A percentile compares a stretch with the other conserved stretches of the same genome.
phyloP scores from a whole-genome alignment of 441 rosid species.

The Eutrema salsugineum region DNA sequence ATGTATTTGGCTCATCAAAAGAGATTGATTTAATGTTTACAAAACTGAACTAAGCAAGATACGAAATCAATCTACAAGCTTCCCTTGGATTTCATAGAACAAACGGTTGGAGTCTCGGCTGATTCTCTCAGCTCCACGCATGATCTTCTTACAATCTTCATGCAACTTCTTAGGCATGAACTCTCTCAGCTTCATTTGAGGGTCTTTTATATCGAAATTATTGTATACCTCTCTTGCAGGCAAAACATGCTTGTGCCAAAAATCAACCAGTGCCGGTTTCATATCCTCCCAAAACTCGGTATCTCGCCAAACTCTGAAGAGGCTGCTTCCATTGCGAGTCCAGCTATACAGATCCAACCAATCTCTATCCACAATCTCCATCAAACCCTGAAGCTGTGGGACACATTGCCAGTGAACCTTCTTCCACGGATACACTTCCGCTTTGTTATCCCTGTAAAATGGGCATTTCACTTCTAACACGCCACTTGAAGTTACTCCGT shows the following conservation, averaged over 20 bases:
- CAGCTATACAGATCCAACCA: conserved; percentile 75
- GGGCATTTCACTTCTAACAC: conserved; percentile 71
- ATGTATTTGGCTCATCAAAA: conserved; percentile 60
- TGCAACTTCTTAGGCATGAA: conserved; percentile 46
- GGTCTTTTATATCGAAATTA: conserved; percentile 28
- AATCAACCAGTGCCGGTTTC: conserved; percentile 54
- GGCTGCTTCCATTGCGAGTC: conserved; percentile 55
- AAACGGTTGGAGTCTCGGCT: conserved; percentile 26
- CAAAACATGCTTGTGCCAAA: conserved; percentile 63
- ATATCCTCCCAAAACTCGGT: conserved; percentile 41
- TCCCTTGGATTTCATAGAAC: conserved; percentile 29
- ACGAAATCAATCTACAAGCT: conserved; percentile 19
- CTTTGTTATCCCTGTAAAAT: conserved; percentile 17
- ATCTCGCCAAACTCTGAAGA: conserved; percentile 51
- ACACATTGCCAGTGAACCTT: conserved; percentile 41
- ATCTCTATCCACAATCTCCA: conserved; percentile 64
- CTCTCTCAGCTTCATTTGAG: conserved; percentile 30
- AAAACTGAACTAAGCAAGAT: neutral
- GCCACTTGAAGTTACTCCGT: conserved; percentile 44
- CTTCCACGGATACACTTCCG: conserved; percentile 42
- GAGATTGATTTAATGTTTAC: conserved; percentile 2
- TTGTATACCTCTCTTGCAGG: conserved; percentile 51
- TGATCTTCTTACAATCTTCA: conserved; percentile 37
- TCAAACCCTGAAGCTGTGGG: conserved; percentile 39
- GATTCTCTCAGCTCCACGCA: conserved; percentile 38